These are phyloP conservation scores for Klebsormidium nitens DNA, from an alignment of 139 green algal genomes.

Conservation along the genomic window DNA sequence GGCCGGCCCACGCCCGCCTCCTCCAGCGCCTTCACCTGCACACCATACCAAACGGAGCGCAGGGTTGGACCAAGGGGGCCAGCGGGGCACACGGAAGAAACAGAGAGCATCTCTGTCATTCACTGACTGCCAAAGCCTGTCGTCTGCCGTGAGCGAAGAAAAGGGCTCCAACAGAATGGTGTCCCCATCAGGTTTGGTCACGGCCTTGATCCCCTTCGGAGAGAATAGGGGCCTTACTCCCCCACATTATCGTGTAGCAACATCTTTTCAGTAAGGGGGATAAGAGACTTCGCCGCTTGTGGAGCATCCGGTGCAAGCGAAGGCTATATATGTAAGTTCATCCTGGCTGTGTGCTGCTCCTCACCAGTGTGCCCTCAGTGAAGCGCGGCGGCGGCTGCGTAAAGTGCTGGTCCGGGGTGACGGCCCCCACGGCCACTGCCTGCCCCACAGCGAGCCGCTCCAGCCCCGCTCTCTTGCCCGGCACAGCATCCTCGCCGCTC, in stretches of 20 bases:
- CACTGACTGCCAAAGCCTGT: background rate
- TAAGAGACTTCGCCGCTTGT: background rate
- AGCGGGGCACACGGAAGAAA: background rate
- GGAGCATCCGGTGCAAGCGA: background rate
- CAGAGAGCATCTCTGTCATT: background rate
- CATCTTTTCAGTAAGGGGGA: too few species aligned
- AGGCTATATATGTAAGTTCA: too few species aligned
- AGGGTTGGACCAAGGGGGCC: background rate
- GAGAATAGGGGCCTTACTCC: background rate
- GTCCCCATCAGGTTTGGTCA: background rate
- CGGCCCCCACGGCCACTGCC: background rate
- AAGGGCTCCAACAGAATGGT: background rate
- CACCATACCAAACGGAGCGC: too few species aligned
- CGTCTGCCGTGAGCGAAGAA: background rate
- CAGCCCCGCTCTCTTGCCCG: too few species aligned
- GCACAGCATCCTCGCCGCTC: too few species aligned
- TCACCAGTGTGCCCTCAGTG: conserved; percentile 57
- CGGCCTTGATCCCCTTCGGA: background rate
- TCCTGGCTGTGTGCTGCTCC: background rate
- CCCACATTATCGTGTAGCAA: conserved; percentile 1
- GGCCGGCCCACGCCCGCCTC: conserved; percentile 81
- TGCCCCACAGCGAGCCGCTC: conserved; percentile 12
- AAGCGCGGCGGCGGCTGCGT: conserved; percentile 71
- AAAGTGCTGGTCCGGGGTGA: conserved; percentile 50
- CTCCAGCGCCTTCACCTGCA: conserved; percentile 70